Evolutionary conservation across 2,329 filamentous ascomycete genomes (phyloP), one percentile per base, ranked within the genome.

Genomic region (Alternaria sp.): DNA sequence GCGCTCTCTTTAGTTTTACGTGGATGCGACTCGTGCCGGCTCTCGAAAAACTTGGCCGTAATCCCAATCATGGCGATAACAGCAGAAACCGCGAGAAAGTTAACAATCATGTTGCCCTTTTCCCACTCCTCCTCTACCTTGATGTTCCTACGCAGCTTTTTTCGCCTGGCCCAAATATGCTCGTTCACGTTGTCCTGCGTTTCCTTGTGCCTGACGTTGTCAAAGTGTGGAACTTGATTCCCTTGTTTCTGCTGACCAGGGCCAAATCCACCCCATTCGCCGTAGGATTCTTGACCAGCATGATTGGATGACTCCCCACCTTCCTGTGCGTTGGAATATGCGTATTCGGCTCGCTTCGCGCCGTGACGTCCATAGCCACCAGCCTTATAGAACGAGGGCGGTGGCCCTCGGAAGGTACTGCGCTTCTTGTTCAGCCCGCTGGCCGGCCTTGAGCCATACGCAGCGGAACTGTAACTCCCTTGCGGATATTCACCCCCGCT

Each of bases 341-440:
- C 81, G 59, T 82, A 73, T 36, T 84, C 84, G 57, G 81, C 80
- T 40, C 89, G 79, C 81, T 91, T 91, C 36, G 86, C 86, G 3
- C 81, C 77, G 62, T 92, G 87, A 3, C 82, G 78, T 51, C 92
- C 92, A 86, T 93, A 96, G 4, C 91, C 93, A 5, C 93, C 93
- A 65, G 86, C 89, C 17, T 90, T 87, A 80, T 93, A 97, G 82
- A 97, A 98, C 67, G 89, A 92, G 0, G 95, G 94, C 54, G 96
- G 94, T 4, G 96, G 95, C 0, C 95, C 95, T 19, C 87, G 88
- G 80, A 96, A 97, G 5, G 90, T 85, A 3, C 89, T 88, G 3
- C 93, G 85, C 23, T 95, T 87, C 44, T 90, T 87, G 77, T 90
- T 93, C 30, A 99, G 83, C 0, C 96, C 96, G 1, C 89, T 93